These are phyloP conservation scores for Dactylella cylindrospora DNA, from an alignment of 2,329 filamentous ascomycete species.

Conservation along the genomic window DNA sequence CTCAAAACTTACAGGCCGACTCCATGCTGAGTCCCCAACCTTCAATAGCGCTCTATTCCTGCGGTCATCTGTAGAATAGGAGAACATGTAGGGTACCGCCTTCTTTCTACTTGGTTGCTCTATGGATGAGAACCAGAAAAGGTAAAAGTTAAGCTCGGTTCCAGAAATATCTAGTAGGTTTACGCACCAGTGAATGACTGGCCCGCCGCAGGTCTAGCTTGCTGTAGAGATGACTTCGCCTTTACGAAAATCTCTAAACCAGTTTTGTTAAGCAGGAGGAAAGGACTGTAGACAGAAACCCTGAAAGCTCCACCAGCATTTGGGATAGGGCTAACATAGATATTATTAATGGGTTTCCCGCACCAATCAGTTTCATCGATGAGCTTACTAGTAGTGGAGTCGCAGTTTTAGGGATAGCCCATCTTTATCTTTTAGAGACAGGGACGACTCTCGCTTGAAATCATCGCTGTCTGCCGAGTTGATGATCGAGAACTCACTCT, in stretches of 20 bases:
- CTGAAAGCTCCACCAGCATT: constrained; percentile 94
- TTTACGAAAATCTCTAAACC: constrained; percentile 84
- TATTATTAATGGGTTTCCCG: background rate
- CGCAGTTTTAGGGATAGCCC: constrained; percentile 77
- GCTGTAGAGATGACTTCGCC: constrained; percentile 83
- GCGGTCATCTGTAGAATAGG: constrained; percentile 81
- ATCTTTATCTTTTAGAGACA: constrained; percentile 81
- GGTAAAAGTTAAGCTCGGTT: constrained; percentile 2
- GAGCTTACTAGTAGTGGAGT: constrained; percentile 76
- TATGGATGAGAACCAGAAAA: constrained; percentile 24
- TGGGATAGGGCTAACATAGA: constrained; percentile 64
- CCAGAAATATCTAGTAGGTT: background rate
- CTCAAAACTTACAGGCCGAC: constrained; percentile 96
- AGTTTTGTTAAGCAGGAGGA: constrained; percentile 92
- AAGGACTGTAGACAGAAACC: constrained; percentile 91
- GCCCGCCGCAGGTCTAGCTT: constrained; percentile 78
- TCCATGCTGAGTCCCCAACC: constrained; percentile 89
- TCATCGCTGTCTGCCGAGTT: constrained; percentile 86
- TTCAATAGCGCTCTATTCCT: constrained; percentile 87
- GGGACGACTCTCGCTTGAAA: constrained; percentile 76
- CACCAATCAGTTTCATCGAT: constrained; percentile 17
- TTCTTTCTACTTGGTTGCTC: constrained; percentile 58
- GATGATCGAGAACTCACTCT: constrained; percentile 93
- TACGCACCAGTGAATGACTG: constrained; percentile 61
- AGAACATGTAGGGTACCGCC: constrained; percentile 92